Percentiles rank a stretch among this genome's conserved stretches.
phyloP scores from a whole-genome alignment of 2,329 filamentous ascomycete genomes.

The Cladorrhinum sp. region DNA sequence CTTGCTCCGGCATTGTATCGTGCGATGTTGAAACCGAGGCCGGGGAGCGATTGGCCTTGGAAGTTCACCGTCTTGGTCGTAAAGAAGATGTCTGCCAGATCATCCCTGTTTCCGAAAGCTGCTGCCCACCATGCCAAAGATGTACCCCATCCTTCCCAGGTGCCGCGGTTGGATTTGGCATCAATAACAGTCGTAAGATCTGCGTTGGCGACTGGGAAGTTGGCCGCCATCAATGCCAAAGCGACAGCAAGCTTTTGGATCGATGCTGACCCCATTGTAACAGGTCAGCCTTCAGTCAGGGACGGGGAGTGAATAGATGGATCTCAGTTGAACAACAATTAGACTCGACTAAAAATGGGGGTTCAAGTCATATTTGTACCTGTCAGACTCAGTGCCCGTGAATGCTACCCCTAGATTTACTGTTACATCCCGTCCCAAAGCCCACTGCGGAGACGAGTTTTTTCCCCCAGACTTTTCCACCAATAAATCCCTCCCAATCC shows the following conservation, averaged over 20 bases:
- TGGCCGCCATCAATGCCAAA: background rate
- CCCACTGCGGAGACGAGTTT: background rate
- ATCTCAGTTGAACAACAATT: background rate
- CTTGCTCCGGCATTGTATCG: constrained; percentile 44
- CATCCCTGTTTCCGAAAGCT: constrained; percentile 39
- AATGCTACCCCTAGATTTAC: background rate
- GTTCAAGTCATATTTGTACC: background rate
- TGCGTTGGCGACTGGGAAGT: constrained; percentile 14
- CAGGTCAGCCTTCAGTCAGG: background rate
- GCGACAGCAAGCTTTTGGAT: background rate
- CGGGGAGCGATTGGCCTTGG: constrained; percentile 34
- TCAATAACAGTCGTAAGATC: constrained; percentile 35
- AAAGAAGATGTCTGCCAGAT: constrained; percentile 43
- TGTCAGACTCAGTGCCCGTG: too few species aligned
- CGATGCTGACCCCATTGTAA: background rate
- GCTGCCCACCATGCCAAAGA: constrained; percentile 45
- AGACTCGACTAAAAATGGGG: background rate
- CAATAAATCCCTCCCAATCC: background rate
- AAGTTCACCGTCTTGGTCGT: constrained; percentile 32
- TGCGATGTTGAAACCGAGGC: constrained; percentile 42
- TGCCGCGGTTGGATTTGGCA: constrained; percentile 36
- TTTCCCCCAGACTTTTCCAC: background rate
- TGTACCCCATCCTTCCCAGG: constrained; percentile 44
- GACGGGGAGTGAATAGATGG: background rate
- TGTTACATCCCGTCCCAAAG: background rate